Evolutionary conservation across 805 yeast species (phyloP).

Genomic region (Barnettozyma siamensis): DNA sequence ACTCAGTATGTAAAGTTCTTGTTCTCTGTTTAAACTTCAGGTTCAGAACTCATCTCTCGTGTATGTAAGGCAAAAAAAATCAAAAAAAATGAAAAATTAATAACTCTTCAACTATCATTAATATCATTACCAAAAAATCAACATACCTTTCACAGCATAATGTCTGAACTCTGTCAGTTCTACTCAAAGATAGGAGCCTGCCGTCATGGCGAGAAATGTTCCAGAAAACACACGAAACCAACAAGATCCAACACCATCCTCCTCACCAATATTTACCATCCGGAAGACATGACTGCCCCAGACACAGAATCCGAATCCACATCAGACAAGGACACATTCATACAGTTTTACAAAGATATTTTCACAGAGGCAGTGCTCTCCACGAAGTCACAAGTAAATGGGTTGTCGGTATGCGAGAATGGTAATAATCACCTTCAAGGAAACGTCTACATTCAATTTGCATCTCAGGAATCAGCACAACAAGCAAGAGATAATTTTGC

Average conservation of each 20-base stretch:
- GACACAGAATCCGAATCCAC: constrained; percentile 31
- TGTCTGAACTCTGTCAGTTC: constrained; percentile 43
- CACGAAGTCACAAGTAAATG: constrained; percentile 42
- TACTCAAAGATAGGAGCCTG: constrained; percentile 87
- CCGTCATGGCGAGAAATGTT: constrained; percentile 86
- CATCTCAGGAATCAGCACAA: constrained; percentile 49
- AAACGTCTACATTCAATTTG: constrained; percentile 70
- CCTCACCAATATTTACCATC: constrained; percentile 60
- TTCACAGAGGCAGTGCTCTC: constrained; percentile 51
- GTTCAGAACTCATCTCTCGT: neutral
- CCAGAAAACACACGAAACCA: constrained; percentile 68
- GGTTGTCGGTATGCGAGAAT: constrained; percentile 75
- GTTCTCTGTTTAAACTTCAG: neutral
- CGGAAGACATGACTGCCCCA: constrained; percentile 36
- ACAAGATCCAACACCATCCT: constrained; percentile 57
- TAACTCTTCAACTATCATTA: neutral
- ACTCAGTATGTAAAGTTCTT: too few species aligned
- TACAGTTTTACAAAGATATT: constrained; percentile 64
- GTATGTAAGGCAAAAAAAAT: neutral
- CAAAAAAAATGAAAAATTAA: neutral
- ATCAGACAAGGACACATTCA: constrained; percentile 38
- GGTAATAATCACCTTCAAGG: constrained; percentile 79
- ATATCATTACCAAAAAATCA: neutral
- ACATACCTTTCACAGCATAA: neutral
- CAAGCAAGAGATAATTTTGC: constrained; percentile 58